A percentile compares a stretch with the other conserved stretches of the same genome.
Conservation (phyloP, 768 basidiomycete genomes). For the Mycena albidolilacea region DNA sequence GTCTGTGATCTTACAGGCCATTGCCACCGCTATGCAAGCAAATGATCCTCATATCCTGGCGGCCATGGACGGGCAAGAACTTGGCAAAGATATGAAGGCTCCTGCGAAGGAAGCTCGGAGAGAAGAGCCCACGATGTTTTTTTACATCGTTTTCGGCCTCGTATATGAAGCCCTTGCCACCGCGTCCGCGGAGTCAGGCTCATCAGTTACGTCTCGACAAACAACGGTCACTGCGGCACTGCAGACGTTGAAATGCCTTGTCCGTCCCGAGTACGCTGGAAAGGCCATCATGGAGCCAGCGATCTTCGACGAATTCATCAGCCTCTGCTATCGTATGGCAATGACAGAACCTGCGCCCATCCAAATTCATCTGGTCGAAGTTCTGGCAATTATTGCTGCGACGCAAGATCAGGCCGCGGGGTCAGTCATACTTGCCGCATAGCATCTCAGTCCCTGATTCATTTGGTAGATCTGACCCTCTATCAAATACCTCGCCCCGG, state of each 20-base stretch:
- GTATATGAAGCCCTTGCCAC: constrained; percentile 89
- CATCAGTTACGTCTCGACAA: constrained; percentile 57
- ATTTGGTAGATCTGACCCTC: constrained; percentile 50
- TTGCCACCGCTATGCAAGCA: constrained; percentile 83
- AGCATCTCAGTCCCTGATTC: constrained; percentile 15
- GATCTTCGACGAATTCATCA: constrained; percentile 92
- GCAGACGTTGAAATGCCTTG: constrained; percentile 84
- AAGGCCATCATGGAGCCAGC: constrained; percentile 84
- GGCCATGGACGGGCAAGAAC: constrained; percentile 86
- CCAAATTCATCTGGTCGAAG: constrained; percentile 80
- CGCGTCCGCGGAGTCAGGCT: constrained; percentile 72
- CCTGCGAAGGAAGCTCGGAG: constrained; percentile 49
- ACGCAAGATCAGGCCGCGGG: constrained; percentile 49
- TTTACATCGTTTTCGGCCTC: constrained; percentile 93
- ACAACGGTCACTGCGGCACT: constrained; percentile 73
- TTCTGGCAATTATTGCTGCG: constrained; percentile 72
- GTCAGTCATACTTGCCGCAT: constrained; percentile 31
- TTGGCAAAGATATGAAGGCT: constrained; percentile 42
- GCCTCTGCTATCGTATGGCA: constrained; percentile 90
- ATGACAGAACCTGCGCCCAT: constrained; percentile 86
- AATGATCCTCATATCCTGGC: constrained; percentile 77
- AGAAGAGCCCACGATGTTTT: constrained; percentile 83
- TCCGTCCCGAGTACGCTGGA: constrained; percentile 86
- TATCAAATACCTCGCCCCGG: constrained; percentile 61
- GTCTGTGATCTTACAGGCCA: constrained; percentile 86